phyloP scores from a whole-genome alignment of 2,329 filamentous ascomycete species.

The Tolypocladium album region DNA sequence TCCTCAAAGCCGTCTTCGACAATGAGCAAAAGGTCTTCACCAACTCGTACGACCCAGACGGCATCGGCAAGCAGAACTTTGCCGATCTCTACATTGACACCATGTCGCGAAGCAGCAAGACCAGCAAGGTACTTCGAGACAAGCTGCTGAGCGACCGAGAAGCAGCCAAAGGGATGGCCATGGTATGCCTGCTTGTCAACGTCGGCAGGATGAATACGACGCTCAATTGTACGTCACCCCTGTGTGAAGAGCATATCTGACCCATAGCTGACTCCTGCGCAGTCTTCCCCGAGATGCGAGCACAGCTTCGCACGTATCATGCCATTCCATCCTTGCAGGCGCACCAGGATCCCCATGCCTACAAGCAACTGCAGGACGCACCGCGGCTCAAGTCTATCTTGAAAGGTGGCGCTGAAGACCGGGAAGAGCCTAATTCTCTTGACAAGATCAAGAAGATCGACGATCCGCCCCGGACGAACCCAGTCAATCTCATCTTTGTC shows the following conservation, averaged over 20 bases:
- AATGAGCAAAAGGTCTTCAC: slow-evolving; percentile 70
- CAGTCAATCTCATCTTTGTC: slow-evolving; percentile 94
- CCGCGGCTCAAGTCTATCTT: slow-evolving; percentile 93
- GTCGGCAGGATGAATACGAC: slow-evolving; percentile 99
- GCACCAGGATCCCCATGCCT: slow-evolving; percentile 86
- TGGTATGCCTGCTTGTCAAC: slow-evolving; percentile 96
- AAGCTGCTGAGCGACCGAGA: slow-evolving; percentile 87
- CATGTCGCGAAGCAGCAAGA: slow-evolving; percentile 98
- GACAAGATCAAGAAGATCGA: slow-evolving; percentile 63
- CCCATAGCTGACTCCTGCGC: slow-evolving; percentile 8
- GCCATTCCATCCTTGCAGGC: slow-evolving; percentile 94
- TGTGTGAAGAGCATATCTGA: not conserved
- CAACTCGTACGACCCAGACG: slow-evolving; percentile 66
- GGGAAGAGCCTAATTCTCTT: slow-evolving; percentile 69
- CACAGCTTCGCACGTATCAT: slow-evolving; percentile 93
- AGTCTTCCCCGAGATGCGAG: slow-evolving; percentile 99
- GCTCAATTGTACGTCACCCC: slow-evolving; percentile 64
- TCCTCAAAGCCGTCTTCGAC: slow-evolving; percentile 70
- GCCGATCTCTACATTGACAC: slow-evolving; percentile 97
- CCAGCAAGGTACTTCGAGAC: slow-evolving; percentile 94
- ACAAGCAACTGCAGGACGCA: slow-evolving; percentile 96
- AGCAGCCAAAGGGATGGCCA: slow-evolving; percentile 95
- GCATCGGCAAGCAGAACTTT: slow-evolving; percentile 61
- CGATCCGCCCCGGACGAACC: slow-evolving; percentile 71
- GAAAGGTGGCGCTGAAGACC: slow-evolving; percentile 90